A percentile compares a stretch with the other conserved stretches of the same genome.
Conservation (phyloP, 2,329 filamentous ascomycete species). For the Fusarium pininemorale region DNA sequence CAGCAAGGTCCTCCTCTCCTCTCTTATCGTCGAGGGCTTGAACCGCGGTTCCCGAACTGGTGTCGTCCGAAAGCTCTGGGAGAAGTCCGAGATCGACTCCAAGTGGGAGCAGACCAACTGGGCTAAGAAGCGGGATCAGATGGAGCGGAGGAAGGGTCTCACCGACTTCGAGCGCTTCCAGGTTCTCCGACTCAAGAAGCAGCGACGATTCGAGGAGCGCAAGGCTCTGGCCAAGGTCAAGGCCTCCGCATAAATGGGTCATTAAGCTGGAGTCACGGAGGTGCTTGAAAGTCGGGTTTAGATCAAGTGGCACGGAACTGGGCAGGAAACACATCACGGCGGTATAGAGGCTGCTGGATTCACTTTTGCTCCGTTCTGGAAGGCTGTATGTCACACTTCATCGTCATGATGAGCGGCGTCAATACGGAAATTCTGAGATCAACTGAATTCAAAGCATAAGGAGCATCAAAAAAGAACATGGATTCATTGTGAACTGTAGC, state of each 20-base stretch:
- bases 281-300: constrained; percentile 49
- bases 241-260: constrained; percentile 73
- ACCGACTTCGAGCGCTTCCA: constrained; percentile 99
- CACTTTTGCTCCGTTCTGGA: constrained; percentile 66
- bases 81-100: constrained; percentile 87
- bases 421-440: constrained; percentile 68
- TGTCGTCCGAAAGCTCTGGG: constrained; percentile 88
- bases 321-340: constrained; percentile 50
- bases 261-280: constrained; percentile 49
- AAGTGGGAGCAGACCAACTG: constrained; percentile 93
- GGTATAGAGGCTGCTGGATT: constrained; percentile 65
- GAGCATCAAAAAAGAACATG: constrained; percentile 41
- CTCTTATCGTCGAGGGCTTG: constrained; percentile 85
- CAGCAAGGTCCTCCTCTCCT: constrained; percentile 85
- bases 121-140: constrained; percentile 92
- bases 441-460: constrained; percentile 52
- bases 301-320: constrained; percentile 50
- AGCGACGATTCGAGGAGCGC: constrained; percentile 97
- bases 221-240: constrained; percentile 96
- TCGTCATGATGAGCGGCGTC: constrained; percentile 71
- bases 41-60: constrained; percentile 85
- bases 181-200: constrained; percentile 99
- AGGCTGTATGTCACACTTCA: constrained; percentile 72
- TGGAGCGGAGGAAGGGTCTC: constrained; percentile 86
- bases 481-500: constrained; percentile 47